Evolutionary conservation across 2,329 filamentous ascomycete genomes (phyloP).

Genomic region (Grosmannia huntii): DNA sequence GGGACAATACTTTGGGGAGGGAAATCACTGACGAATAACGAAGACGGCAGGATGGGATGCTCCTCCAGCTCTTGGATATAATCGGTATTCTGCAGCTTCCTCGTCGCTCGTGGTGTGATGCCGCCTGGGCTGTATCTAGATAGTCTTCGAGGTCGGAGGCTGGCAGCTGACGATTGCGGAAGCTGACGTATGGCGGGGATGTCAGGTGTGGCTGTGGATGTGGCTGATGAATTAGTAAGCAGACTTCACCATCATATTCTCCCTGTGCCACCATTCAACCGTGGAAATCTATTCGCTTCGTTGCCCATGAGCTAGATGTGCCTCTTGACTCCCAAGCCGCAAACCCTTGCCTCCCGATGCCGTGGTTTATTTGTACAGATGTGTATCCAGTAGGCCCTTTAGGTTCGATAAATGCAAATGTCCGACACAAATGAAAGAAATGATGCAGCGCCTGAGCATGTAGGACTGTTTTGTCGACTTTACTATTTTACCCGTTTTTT

Average conservation of each 20-base stretch:
- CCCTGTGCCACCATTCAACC: too few species aligned
- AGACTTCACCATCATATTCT: too few species aligned
- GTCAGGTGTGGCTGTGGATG: too few species aligned
- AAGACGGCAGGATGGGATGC: neutral
- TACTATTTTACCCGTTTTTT: constrained; percentile 1
- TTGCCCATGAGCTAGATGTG: neutral
- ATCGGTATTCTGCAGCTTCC: neutral
- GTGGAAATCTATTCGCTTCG: neutral
- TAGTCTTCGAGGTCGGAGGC: neutral
- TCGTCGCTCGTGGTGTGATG: neutral
- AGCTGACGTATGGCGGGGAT: neutral
- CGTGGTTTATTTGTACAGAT: neutral
- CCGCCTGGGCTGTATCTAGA: neutral
- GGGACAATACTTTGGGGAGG: neutral
- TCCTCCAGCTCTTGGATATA: neutral
- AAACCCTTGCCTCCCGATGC: neutral
- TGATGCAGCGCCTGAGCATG: neutral
- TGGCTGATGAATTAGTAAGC: too few species aligned
- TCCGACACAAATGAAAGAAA: constrained; percentile 2
- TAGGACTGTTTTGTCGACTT: neutral
- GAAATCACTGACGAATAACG: neutral
- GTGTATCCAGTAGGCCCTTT: constrained; percentile 1
- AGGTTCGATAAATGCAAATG: neutral
- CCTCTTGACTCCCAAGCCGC: neutral
- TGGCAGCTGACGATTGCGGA: neutral